These are phyloP conservation scores for Gossypium rotundifolium DNA, from an alignment of 345 rosid genomes.

Conservation along the genomic window DNA sequence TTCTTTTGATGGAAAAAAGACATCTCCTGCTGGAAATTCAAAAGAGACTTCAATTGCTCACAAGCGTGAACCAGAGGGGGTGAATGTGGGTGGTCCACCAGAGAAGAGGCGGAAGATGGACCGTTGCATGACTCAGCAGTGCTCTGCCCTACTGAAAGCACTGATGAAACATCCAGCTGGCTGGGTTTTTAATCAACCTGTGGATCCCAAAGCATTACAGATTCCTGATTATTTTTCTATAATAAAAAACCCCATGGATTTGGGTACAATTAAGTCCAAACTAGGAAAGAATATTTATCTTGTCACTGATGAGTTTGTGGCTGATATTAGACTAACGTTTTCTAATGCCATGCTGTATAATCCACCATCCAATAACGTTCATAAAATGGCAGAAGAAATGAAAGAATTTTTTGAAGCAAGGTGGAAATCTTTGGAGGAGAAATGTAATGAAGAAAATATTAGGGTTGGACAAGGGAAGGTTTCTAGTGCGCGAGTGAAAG, in stretches of 20 bases:
- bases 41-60: constrained; percentile 14
- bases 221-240: constrained; percentile 89
- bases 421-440: constrained; percentile 61
- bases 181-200: constrained; percentile 60
- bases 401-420: constrained; percentile 43
- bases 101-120: constrained; percentile 59
- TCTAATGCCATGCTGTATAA: constrained; percentile 75
- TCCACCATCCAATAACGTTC: constrained; percentile 56
- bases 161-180: constrained; percentile 40
- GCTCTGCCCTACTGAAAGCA: constrained; percentile 39
- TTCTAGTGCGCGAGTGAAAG: constrained; percentile 20
- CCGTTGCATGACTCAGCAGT: constrained; percentile 40
- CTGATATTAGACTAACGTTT: constrained; percentile 72
- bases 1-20: constrained; percentile 13
- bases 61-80: constrained; percentile 38
- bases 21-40: constrained; percentile 11
- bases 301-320: constrained; percentile 63
- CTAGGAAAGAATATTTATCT: constrained; percentile 37
- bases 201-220: constrained; percentile 58
- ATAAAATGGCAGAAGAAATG: constrained; percentile 43
- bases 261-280: constrained; percentile 58
- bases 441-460: constrained; percentile 20
- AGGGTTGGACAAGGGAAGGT: constrained; percentile 21
- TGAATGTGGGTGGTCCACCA: constrained; percentile 22
- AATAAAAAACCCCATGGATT: constrained; percentile 74